A percentile compares a stretch with the other conserved stretches of the same genome.
These are phyloP conservation scores for Cladophialophora yegresii DNA, from an alignment of 2,329 filamentous ascomycete species.

Conservation along the genomic window DNA sequence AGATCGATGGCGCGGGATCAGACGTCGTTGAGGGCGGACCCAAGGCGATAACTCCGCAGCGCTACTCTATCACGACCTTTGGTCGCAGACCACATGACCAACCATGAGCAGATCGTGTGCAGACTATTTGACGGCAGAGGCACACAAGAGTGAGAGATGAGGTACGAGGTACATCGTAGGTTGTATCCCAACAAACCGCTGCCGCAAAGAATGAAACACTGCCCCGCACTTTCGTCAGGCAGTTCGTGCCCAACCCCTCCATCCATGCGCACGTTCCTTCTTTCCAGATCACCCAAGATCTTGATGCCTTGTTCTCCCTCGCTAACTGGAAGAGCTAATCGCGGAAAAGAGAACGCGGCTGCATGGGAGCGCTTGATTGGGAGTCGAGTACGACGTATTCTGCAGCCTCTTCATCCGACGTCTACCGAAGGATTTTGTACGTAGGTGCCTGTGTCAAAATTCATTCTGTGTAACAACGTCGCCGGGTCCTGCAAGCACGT, in stretches of 20 bases:
- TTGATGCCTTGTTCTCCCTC: neutral
- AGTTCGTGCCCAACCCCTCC: neutral
- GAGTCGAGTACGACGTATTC: neutral
- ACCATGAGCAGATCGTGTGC: neutral
- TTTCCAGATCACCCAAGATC: neutral
- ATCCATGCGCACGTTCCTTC: neutral
- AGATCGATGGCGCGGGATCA: neutral
- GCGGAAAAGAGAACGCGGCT: neutral
- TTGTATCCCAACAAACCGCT: neutral
- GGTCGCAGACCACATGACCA: neutral
- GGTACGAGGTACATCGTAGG: neutral
- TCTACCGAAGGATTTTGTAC: slow-evolving; percentile 2
- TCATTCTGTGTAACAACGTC: neutral
- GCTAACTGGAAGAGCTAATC: neutral
- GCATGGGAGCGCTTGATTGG: neutral
- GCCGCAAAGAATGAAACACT: neutral
- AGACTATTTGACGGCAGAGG: neutral
- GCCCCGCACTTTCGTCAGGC: neutral
- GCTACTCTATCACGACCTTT: neutral
- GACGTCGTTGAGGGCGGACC: neutral
- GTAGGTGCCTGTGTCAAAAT: neutral
- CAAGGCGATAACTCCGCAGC: neutral
- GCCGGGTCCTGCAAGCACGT: neutral
- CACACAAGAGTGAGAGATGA: neutral
- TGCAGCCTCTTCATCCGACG: slow-evolving; percentile 1